Evolutionary conservation across 345 rosid species (phyloP).

Genomic region (Euphorbia pulcherrima): DNA sequence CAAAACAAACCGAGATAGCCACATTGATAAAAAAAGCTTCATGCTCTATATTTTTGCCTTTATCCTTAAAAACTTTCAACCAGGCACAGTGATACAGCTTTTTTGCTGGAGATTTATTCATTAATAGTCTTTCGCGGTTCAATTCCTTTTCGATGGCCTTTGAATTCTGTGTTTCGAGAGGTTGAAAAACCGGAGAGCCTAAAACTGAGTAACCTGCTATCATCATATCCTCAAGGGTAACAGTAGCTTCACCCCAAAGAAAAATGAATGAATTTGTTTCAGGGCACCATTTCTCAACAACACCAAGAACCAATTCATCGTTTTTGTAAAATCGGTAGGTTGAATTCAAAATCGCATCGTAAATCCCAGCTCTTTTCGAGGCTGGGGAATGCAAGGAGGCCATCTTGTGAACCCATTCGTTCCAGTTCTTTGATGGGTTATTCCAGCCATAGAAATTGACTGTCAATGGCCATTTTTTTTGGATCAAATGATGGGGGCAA

Average conservation of each 20-base stretch:
- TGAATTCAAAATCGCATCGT: constrained; percentile 45
- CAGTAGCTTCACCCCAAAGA: constrained; percentile 59
- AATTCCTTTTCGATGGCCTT: constrained; percentile 22
- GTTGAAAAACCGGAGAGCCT: constrained; percentile 36
- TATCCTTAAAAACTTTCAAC: constrained; percentile 37
- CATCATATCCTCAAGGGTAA: constrained; percentile 47
- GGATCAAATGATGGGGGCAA: constrained; percentile 13
- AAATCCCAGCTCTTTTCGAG: constrained; percentile 46
- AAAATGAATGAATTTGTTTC: constrained; percentile 50
- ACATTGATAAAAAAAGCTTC: constrained; percentile 51
- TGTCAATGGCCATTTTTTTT: constrained; percentile 17
- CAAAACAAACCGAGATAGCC: constrained; percentile 50
- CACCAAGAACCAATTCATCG: too few species aligned
- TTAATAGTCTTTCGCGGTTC: constrained; percentile 16
- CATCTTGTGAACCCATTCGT: constrained; percentile 46
- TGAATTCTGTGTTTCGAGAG: constrained; percentile 6
- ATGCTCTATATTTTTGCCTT: constrained; percentile 51
- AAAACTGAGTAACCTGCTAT: constrained; percentile 37
- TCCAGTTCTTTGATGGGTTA: constrained; percentile 17
- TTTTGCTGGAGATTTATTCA: constrained; percentile 12
- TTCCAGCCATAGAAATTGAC: constrained; percentile 34
- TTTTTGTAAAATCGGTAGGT: constrained; percentile 27
- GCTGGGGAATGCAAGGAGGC: constrained; percentile 19
- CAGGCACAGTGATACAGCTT: constrained; percentile 27
- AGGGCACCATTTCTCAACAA: constrained; percentile 48